Base-by-base conservation (phyloP, 371 early-diverging fungal species). In the Circinella umbellata region DNA sequence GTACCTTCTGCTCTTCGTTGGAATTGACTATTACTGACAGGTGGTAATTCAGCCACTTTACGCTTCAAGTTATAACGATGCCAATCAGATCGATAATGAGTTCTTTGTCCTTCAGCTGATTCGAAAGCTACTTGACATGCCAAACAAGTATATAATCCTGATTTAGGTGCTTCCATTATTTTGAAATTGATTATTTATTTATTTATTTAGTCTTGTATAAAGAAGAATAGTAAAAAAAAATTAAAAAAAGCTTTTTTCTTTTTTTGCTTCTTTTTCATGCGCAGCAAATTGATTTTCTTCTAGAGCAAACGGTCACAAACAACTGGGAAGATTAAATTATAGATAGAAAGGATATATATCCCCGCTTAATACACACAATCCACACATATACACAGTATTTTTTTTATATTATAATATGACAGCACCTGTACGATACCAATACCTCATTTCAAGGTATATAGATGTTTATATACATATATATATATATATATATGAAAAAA, bases 51-150 rank as follows among this genome's bases (percentile, higher is more conserved):
- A 27, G 92, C 93, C 20, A 94, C 92, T 78, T 94, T 94, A 72
- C 95, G 87, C 75, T 94, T 94, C 57, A 95, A 81, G 78, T 95
- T 95, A 80, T 95, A 95, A 37, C 94, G 84, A 75, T 95, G 96
- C 94, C 95, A 95, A 75, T 95, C 95, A 14, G 89, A 71, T 70
- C 90, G 81, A 79, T 95, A 92, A 79, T 96, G 97, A 34, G 84
- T 87, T 37, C 96, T 83, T 80, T 96, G 96, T 63, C 85, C 78
- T 20, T 94, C 94, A 6, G 94, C 89, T 0, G 91, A 83, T 67
- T 89, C 82, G 74, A 96, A 96, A 15, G 95, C 95, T 1, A 95
- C 94, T 70, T 94, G 93, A 80, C 96, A 96, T 10, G 92, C 77
- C 37, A 91, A 71, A 77, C 92, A 92, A 17, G 92, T 92, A 66